A percentile compares a stretch with the other conserved stretches of the same genome.
phyloP scores from a whole-genome alignment of 176 grass and related monocot species.

The Rhynchospora tenuis region DNA sequence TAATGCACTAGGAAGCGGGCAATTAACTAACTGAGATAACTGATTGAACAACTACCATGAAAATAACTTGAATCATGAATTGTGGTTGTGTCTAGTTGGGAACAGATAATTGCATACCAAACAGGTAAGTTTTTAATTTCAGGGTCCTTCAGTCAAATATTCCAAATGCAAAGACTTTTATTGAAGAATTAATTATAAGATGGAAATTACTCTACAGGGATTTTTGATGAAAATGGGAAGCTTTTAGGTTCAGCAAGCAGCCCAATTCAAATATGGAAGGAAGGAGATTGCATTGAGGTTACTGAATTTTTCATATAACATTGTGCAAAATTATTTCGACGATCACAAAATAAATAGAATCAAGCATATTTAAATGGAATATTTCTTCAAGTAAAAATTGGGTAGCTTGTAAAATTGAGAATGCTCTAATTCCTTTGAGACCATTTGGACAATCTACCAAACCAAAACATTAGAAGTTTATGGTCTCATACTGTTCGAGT shows the following conservation, averaged over 20 bases:
- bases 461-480: not conserved
- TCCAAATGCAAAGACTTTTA: not conserved
- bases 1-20: not conserved
- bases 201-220: constrained; percentile 32
- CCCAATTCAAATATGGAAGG: constrained; percentile 99
- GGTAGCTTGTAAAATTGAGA: not conserved
- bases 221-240: constrained; percentile 72
- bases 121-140: not conserved
- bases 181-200: not conserved
- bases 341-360: not conserved
- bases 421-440: not conserved
- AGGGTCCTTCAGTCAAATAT: not conserved
- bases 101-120: not conserved
- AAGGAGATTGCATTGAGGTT: constrained; percentile 87
- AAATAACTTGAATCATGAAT: not conserved
- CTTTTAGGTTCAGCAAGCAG: constrained; percentile 69
- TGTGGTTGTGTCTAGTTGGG: not conserved
- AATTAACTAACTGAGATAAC: not conserved
- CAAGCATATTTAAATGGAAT: not conserved
- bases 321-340: not conserved
- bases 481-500: not conserved
- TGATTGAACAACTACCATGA: not conserved
- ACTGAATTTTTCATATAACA: constrained; percentile 4
- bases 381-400: not conserved
- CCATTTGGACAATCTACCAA: not conserved